phyloP scores from a whole-genome alignment of 208 protist genomes.

The Wallacemonas rigidus region DNA sequence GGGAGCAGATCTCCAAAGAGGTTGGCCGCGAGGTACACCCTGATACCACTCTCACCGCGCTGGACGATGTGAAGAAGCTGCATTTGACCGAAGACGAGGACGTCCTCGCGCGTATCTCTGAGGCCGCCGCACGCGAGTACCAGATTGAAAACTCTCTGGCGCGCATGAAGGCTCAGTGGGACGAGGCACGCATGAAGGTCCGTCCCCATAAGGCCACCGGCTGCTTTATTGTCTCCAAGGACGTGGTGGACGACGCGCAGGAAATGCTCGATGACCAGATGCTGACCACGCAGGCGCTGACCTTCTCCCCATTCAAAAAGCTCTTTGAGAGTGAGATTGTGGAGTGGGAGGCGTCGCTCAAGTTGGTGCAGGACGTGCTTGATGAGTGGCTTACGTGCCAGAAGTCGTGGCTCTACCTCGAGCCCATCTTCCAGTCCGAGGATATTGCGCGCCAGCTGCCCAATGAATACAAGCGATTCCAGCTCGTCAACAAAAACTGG shows the following conservation, averaged over 20 bases:
- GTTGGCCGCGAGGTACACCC: conserved; percentile 90
- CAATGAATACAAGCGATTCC: conserved; percentile 92
- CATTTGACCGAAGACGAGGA: conserved; percentile 81
- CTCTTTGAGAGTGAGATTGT: conserved; percentile 94
- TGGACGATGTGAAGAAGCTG: conserved; percentile 84
- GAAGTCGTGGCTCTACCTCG: conserved; percentile 96
- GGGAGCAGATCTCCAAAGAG: conserved; percentile 93
- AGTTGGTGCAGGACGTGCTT: conserved; percentile 89
- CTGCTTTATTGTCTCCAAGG: conserved; percentile 92
- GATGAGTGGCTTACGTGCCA: conserved; percentile 96
- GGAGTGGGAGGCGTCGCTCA: conserved; percentile 92
- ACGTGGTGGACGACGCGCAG: conserved; percentile 91
- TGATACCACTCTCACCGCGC: conserved; percentile 82
- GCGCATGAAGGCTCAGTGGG: conserved; percentile 96
- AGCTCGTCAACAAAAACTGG: conserved; percentile 95
- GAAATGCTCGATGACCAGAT: conserved; percentile 97
- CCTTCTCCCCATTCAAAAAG: conserved; percentile 97
- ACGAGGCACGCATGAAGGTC: conserved; percentile 82
- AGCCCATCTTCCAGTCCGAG: conserved; percentile 97
- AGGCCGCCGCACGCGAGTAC: conserved; percentile 95
- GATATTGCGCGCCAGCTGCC: conserved; percentile 96
- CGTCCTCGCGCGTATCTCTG: conserved; percentile 89
- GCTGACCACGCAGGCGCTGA: conserved; percentile 95
- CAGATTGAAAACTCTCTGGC: conserved; percentile 93
- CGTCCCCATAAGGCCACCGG: conserved; percentile 91